phyloP scores from a whole-genome alignment of 192 early-diverging fungal species.

The Coemansia reversa region DNA sequence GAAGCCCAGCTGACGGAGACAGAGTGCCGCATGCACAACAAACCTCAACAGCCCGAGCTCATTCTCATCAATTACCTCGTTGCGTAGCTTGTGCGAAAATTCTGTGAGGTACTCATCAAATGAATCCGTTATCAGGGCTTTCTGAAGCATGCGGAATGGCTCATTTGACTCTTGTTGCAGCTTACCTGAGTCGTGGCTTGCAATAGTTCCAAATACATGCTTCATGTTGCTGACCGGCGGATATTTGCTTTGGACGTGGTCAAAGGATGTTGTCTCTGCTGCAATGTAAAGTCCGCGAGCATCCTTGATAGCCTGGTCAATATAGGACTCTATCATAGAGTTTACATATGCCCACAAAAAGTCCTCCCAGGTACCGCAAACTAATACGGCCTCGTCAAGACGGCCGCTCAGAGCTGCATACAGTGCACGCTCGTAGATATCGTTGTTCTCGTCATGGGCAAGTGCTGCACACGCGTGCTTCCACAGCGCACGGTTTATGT shows the following conservation, averaged over 20 bases:
- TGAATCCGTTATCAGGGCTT: conserved; percentile 17
- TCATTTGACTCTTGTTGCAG: conserved; percentile 22
- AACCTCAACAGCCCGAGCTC: conserved; percentile 63
- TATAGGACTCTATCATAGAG: conserved; percentile 63
- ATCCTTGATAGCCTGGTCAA: conserved; percentile 49
- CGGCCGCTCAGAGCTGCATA: conserved; percentile 77
- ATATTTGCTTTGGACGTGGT: conserved; percentile 37
- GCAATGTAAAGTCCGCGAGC: conserved; percentile 27
- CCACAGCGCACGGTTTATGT: conserved; percentile 50
- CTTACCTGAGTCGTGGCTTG: conserved; percentile 19
- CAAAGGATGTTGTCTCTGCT: conserved; percentile 25
- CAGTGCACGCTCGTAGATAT: conserved; percentile 74
- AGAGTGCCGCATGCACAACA: conserved; percentile 66
- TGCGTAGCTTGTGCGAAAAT: conserved; percentile 15
- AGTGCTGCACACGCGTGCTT: conserved; percentile 47
- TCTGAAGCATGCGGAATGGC: conserved; percentile 41
- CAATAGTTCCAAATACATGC: conserved; percentile 25
- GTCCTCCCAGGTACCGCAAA: conserved; percentile 87
- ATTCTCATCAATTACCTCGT: background rate
- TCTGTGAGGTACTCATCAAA: conserved; percentile 27
- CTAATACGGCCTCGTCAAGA: conserved; percentile 67
- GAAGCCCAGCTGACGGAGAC: conserved; percentile 59
- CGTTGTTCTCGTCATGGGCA: conserved; percentile 47
- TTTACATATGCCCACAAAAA: conserved; percentile 80
- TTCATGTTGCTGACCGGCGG: conserved; percentile 19